Base-by-base conservation (phyloP, 1,284 basidiomycete genomes). In the Cryptococcus sp. region DNA sequence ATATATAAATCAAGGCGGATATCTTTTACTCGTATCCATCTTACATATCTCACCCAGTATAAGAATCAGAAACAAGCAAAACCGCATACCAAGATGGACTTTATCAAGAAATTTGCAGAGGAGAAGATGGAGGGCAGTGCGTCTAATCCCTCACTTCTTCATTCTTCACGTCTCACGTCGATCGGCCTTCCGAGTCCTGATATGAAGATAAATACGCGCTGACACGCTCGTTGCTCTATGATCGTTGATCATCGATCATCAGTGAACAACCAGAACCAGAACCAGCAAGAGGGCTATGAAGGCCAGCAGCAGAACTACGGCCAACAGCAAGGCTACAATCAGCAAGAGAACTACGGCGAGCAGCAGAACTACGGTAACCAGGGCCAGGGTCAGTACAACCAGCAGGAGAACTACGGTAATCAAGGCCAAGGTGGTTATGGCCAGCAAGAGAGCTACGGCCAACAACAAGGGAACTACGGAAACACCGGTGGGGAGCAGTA, bases 401-500 rank as follows among this genome's bases (percentile, higher is more conserved):
- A 54, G 23, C 59, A 60, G 46, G 52, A 40, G 3, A 39, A 23
- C 4, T 61, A 57, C 46, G 56, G 49, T 40, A 16, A 31, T 8
- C 44, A 56, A 27, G 20, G 25, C 19, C 55, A 53, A 47, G 60
- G 56, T 44, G 46, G 45, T 17, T 54, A 54, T 38, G 47, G 31
- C 19, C 48, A 55, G 27, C 52, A 60, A 45, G 31, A 40, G 1
- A 31, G 40, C 13, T 53, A 62, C 38, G 50, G 50, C 41, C 51
- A 53, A 3, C 51, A 53, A 3, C 39, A 56, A 25, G 31, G 10
- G 31, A 44, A 48, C 27, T 20, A 49, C 19, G 39, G 54, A 31
- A 50, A 62, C 54, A 69, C 63, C 16, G 74, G 74, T 41, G 74
- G 74, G 19, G 59, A 65, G 25, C 64, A 75, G 53, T 75, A 58